phyloP scores from a whole-genome alignment of 2,329 filamentous ascomycete species.

The Macrophomina pseudophaseolina region DNA sequence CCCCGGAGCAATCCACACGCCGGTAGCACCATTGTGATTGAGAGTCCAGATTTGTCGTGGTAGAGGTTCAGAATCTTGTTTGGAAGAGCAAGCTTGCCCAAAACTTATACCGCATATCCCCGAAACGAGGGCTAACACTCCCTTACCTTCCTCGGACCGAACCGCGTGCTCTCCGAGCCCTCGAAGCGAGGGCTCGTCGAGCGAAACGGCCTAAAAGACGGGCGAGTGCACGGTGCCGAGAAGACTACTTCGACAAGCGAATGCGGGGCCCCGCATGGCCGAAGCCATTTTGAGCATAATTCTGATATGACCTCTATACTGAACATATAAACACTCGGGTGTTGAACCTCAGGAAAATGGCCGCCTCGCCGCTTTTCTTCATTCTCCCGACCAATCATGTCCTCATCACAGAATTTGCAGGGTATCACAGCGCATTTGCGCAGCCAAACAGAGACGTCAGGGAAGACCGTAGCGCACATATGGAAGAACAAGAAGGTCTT shows the following conservation, averaged over 20 bases:
- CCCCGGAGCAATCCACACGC: conserved; percentile 33
- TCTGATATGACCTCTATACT: no score
- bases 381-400: neutral
- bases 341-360: no score
- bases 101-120: neutral
- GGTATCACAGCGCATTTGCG: conserved; percentile 13
- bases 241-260: neutral
- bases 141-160: neutral
- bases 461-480: conserved; percentile 37
- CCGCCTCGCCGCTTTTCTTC: neutral
- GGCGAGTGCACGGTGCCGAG: neutral
- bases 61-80: neutral
- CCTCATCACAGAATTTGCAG: conserved; percentile 9
- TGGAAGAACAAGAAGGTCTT: conserved; percentile 38
- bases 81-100: neutral
- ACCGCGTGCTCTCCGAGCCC: neutral
- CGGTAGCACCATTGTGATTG: conserved; percentile 28
- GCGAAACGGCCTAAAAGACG: neutral
- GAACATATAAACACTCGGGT: no score
- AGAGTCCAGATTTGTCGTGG: neutral
- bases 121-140: neutral
- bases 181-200: neutral
- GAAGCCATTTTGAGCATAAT: neutral
- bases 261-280: neutral
- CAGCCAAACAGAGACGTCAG: conserved; percentile 5